phyloP scores from a whole-genome alignment of 176 grass and related monocot species.

The Bromus sterilis region DNA sequence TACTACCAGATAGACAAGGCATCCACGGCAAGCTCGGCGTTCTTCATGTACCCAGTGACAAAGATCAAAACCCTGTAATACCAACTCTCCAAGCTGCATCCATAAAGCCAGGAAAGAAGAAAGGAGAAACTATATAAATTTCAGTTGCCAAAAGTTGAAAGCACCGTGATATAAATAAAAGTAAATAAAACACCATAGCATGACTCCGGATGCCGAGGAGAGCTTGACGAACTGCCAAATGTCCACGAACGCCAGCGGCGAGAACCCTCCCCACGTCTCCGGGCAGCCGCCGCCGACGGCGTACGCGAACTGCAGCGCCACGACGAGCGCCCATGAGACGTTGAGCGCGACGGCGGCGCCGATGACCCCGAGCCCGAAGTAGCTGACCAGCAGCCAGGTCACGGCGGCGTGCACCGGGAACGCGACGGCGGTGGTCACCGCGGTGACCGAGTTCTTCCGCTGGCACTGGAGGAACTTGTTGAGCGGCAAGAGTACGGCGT shows the following conservation, averaged over 20 bases:
- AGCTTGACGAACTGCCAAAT: slow-evolving; percentile 21
- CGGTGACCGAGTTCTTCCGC: slow-evolving; percentile 24
- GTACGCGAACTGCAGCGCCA: not conserved
- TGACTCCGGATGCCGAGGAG: slow-evolving; percentile 28
- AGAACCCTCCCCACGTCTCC: slow-evolving; percentile 29
- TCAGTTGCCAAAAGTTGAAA: not conserved
- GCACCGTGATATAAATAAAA: not conserved
- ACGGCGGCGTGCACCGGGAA: slow-evolving; percentile 17
- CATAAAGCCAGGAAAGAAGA: not conserved
- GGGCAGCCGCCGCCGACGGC: slow-evolving; percentile 25
- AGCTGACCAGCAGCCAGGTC: slow-evolving; percentile 18
- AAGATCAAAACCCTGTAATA: slow-evolving; percentile 50
- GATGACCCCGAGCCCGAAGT: slow-evolving; percentile 1
- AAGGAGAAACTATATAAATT: not conserved
- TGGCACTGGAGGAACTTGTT: slow-evolving; percentile 33
- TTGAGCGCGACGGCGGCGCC: slow-evolving; percentile 24
- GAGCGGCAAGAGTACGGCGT: slow-evolving; percentile 17
- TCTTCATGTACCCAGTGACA: slow-evolving; percentile 48
- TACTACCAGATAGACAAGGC: slow-evolving; percentile 55
- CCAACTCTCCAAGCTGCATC: slow-evolving; percentile 56
- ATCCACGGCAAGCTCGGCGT: slow-evolving; percentile 45
- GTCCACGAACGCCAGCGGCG: slow-evolving; percentile 18
- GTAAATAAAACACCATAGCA: slow-evolving; percentile 31
- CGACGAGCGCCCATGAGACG: not conserved
- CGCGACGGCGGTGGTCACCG: not conserved